Conservation (phyloP, 495 filamentous ascomycete species). For the Hypoxylon perforatum region DNA sequence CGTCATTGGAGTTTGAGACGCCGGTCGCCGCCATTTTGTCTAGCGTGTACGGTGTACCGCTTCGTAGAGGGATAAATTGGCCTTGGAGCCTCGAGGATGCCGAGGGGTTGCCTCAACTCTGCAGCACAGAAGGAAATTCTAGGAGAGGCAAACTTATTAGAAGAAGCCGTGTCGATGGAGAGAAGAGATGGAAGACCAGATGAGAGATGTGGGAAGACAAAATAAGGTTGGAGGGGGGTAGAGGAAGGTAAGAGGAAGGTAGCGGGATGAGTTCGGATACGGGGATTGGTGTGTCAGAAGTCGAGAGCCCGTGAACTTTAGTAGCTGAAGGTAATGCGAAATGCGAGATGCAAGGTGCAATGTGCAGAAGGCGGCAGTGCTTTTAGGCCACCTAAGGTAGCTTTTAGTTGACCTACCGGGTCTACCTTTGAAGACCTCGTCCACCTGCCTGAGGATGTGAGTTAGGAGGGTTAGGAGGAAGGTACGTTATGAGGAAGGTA, state of each 20-base stretch:
- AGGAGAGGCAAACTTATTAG: constrained; percentile 6
- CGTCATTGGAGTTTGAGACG: constrained; percentile 1
- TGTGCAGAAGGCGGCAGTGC: constrained; percentile 6
- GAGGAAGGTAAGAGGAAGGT: constrained; percentile 9
- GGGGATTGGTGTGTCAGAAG: constrained; percentile 21
- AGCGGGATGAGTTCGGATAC: constrained; percentile 3
- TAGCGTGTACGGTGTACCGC: not conserved
- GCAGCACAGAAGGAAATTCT: constrained; percentile 1
- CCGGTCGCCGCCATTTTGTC: constrained; percentile 20
- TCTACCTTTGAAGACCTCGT: no score
- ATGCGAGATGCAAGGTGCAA: not conserved
- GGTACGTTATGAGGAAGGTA: no score
- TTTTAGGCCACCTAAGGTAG: not conserved
- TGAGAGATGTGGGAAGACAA: constrained; percentile 22
- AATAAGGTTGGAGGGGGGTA: constrained; percentile 30
- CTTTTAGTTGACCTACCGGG: no score
- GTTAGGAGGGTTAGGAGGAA: no score
- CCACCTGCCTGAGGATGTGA: not conserved
- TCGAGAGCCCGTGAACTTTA: not conserved
- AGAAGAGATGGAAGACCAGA: constrained; percentile 33
- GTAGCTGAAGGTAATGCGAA: not conserved
- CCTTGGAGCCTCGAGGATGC: constrained; percentile 17
- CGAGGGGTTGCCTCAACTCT: constrained; percentile 7
- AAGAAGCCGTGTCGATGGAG: constrained; percentile 5
- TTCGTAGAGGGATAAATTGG: not conserved